phyloP scores from a whole-genome alignment of 805 yeast species.

The Wickerhamiella spandovensis region DNA sequence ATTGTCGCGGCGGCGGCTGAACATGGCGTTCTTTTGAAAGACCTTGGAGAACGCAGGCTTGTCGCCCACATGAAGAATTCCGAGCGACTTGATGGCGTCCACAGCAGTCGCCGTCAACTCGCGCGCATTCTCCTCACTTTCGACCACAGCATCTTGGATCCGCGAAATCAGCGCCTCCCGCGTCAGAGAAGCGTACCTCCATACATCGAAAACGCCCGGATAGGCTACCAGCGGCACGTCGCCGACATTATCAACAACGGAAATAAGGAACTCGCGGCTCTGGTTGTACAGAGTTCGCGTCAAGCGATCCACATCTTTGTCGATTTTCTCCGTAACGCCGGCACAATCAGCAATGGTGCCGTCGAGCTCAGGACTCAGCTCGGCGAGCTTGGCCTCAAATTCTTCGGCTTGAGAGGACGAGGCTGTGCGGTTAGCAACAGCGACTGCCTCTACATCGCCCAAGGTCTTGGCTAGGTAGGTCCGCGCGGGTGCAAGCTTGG shows the following conservation, averaged over 20 bases:
- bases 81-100: slow-evolving; percentile 45
- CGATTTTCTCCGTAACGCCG: slow-evolving; percentile 44
- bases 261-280: slow-evolving; percentile 40
- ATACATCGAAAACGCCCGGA: slow-evolving; percentile 48
- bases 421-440: slow-evolving; percentile 48
- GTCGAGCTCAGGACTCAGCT: slow-evolving; percentile 53
- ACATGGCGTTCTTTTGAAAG: slow-evolving; percentile 60
- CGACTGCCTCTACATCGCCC: slow-evolving; percentile 46
- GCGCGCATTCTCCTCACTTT: slow-evolving; percentile 61
- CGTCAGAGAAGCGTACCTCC: slow-evolving; percentile 56
- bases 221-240: slow-evolving; percentile 41
- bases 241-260: slow-evolving; percentile 40
- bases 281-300: slow-evolving; percentile 45
- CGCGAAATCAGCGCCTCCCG: slow-evolving; percentile 53
- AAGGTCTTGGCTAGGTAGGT: slow-evolving; percentile 64
- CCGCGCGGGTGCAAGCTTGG: slow-evolving; percentile 86
- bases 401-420: slow-evolving; percentile 37
- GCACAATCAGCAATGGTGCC: slow-evolving; percentile 38
- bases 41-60: slow-evolving; percentile 36
- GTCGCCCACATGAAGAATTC: slow-evolving; percentile 50
- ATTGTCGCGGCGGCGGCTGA: slow-evolving; percentile 55
- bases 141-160: slow-evolving; percentile 47
- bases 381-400: slow-evolving; percentile 36
- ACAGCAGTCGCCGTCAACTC: slow-evolving; percentile 46
- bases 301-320: slow-evolving; percentile 46